Conservation (phyloP, 371 early-diverging fungal genomes). For the Mucor mucedo region DNA sequence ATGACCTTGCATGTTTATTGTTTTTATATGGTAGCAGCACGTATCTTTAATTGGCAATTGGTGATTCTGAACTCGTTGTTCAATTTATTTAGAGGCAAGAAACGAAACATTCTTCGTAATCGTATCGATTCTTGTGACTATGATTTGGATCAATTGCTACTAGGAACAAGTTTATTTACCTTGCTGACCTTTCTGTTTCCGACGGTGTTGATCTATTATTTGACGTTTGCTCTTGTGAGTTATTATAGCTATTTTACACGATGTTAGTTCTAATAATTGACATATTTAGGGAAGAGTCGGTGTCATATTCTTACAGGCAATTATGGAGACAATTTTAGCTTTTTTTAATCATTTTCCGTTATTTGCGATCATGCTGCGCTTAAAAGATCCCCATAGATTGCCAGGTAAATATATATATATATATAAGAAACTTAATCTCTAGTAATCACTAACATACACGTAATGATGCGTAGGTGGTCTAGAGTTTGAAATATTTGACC, state of each 20-base stretch:
- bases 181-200: constrained; percentile 93
- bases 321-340: constrained; percentile 82
- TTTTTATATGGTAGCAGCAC: constrained; percentile 92
- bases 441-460: too few relatives aligned
- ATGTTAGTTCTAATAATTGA: background rate
- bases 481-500: constrained; percentile 49
- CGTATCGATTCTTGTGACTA: constrained; percentile 96
- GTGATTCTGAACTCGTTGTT: constrained; percentile 83
- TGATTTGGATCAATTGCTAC: constrained; percentile 90
- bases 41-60: constrained; percentile 93
- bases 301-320: constrained; percentile 79
- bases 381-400: constrained; percentile 87
- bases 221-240: constrained; percentile 82
- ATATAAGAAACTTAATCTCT: too few relatives aligned
- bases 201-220: constrained; percentile 92
- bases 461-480: constrained; percentile 35
- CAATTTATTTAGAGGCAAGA: constrained; percentile 93
- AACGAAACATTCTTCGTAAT: constrained; percentile 86
- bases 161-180: constrained; percentile 95
- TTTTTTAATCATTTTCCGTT: constrained; percentile 94
- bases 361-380: constrained; percentile 86
- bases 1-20: constrained; percentile 90
- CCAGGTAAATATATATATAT: constrained; percentile 52
- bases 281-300: constrained; percentile 68
- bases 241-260: background rate